Percentiles rank a stretch among this genome's conserved stretches.
Evolutionary conservation across 805 yeast species (phyloP).

Genomic region (Monosporozyma aerobia): DNA sequence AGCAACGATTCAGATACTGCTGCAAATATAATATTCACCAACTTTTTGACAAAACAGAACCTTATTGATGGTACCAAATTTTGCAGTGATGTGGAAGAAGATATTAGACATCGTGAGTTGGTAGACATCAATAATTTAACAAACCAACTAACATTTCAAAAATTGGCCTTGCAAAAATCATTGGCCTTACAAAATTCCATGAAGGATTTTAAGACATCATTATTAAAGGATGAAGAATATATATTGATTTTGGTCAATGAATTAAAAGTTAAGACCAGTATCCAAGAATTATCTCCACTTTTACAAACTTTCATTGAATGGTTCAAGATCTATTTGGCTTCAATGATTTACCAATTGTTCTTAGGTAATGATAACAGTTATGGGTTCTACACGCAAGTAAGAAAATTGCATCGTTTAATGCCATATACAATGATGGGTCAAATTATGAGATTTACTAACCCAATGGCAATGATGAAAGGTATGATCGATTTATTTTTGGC

Average conservation of each 20-base stretch:
- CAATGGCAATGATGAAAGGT: conserved; percentile 71
- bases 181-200: conserved; percentile 46
- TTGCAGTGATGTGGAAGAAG: conserved; percentile 26
- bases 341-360: conserved; percentile 72
- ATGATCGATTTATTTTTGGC: conserved; percentile 75
- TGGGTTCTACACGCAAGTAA: conserved; percentile 62
- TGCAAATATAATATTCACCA: conserved; percentile 40
- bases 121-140: conserved; percentile 55
- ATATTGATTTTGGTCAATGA: conserved; percentile 56
- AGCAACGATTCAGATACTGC: conserved; percentile 46
- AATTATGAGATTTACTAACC: conserved; percentile 75
- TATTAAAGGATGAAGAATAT: conserved; percentile 46
- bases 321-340: conserved; percentile 75
- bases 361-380: conserved; percentile 74
- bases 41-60: conserved; percentile 38
- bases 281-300: conserved; percentile 55
- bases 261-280: conserved; percentile 43
- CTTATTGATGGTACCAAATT: conserved; percentile 26
- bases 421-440: conserved; percentile 76
- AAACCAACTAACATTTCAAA: conserved; percentile 64
- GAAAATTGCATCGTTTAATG: conserved; percentile 62
- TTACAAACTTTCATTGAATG: conserved; percentile 67
- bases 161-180: conserved; percentile 53
- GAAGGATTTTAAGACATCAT: conserved; percentile 46
- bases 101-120: conserved; percentile 47